Base-by-base conservation (phyloP, 2,329 filamentous ascomycete species). In the Fusarium miscanthi region DNA sequence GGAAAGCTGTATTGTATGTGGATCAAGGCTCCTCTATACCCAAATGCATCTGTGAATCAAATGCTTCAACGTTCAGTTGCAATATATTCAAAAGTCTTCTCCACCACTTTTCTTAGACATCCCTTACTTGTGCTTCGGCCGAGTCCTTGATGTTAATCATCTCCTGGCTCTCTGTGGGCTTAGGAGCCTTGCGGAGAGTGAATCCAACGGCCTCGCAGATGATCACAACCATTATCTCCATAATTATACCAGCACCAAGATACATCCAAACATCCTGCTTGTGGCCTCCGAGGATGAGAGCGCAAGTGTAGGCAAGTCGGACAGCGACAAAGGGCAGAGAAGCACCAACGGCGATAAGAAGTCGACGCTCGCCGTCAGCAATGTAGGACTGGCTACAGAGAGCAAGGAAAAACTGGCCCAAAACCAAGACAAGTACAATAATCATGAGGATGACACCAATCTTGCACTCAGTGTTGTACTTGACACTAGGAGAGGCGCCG, bases 351-450 rank as follows among this genome's bases (percentile, higher is more conserved):
- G 80, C 80, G 33, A 87, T 82, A 14, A 90, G 80, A 43, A 90
- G 85, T 21, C 86, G 85, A 68, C 86, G 85, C 77, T 90, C 88
- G n/a, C 88, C 82, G 66, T 88, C 77, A 41, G 82, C 83, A 25
- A 84, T 72, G 43, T 75, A 78, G 60, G 80, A 78, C 41, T 81
- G 82, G 72, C 83, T 83, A 40, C 82, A 77, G 23, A 84, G 61
- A 27, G 79, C 79, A n/a, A 87, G 59, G 31, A 85, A 46, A 8
- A 81, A 77, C 68, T 84, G 66, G 63, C 85, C 78, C 69, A 85
- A 76, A 12, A 82, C 73, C 56, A 86, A 76, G 43, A 83, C 84
- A 16, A 83, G 61, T 30, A 86, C 76, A 63, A 83, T 71, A 25
- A 81, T 74, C 73, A 82, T 74, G 45, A 82, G 69, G 17, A 62